These are phyloP conservation scores for Didymella keratinophila DNA, from an alignment of 2,329 filamentous ascomycete species.

Conservation along the genomic window DNA sequence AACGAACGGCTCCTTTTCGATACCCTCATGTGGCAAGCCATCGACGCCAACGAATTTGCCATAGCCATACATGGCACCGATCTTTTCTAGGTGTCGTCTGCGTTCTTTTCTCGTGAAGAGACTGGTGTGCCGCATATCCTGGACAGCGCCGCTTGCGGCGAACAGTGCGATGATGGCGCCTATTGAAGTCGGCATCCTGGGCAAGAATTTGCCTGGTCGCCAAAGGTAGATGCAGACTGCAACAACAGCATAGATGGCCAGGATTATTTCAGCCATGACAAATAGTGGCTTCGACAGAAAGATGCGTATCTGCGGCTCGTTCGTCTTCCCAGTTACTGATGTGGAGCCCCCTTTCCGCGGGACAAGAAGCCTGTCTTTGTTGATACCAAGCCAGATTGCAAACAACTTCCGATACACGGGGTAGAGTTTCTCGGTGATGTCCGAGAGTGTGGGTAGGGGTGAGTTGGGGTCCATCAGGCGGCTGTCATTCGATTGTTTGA, in stretches of 20 bases:
- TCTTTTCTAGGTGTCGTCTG: constrained; percentile 22
- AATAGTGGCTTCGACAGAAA: constrained; percentile 60
- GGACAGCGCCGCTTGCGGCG: constrained; percentile 55
- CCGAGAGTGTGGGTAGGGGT: too few relatives aligned
- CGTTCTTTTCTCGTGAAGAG: constrained; percentile 29
- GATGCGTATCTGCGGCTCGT: constrained; percentile 47
- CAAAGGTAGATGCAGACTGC: constrained; percentile 53
- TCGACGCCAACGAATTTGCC: constrained; percentile 61
- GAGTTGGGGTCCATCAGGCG: constrained; percentile 36
- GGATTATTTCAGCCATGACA: constrained; percentile 53
- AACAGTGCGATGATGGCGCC: constrained; percentile 58
- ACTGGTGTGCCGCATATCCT: constrained; percentile 42
- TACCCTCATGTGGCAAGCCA: constrained; percentile 58
- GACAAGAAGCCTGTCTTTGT: constrained; percentile 52
- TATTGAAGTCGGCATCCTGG: constrained; percentile 59
- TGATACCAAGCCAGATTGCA: constrained; percentile 55
- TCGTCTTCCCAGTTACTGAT: too few relatives aligned
- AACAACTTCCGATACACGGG: constrained; percentile 52
- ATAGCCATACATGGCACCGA: constrained; percentile 54
- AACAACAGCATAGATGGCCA: constrained; percentile 55
- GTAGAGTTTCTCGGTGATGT: too few relatives aligned
- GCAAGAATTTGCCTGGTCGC: constrained; percentile 54
- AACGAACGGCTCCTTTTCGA: constrained; percentile 59
- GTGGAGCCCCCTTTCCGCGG: background rate
- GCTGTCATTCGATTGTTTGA: too few relatives aligned